These are phyloP conservation scores for Boletus eberwhitei DNA, from an alignment of 768 basidiomycete genomes.

Conservation along the genomic window DNA sequence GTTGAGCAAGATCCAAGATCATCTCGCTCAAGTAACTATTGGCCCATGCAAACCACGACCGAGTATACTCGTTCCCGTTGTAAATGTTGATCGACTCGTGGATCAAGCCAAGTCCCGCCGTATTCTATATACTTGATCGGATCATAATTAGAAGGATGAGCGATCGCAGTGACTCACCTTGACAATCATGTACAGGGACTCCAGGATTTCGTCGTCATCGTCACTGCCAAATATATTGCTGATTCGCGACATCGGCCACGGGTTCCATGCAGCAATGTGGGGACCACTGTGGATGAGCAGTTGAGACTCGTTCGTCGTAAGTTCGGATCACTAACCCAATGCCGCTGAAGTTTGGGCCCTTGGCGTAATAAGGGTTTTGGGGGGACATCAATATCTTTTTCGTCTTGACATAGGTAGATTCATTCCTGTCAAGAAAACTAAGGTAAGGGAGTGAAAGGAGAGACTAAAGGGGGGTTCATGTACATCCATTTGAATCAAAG, in stretches of 20 bases:
- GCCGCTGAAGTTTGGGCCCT: constrained; percentile 62
- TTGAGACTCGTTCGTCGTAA: background rate
- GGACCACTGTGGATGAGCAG: constrained; percentile 50
- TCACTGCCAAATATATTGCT: constrained; percentile 72
- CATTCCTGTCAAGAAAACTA: constrained; percentile 61
- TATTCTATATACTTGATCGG: constrained; percentile 47
- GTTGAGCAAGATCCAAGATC: constrained; percentile 69
- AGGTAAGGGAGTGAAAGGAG: constrained; percentile 78
- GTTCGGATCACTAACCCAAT: constrained; percentile 50
- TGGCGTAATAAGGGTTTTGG: constrained; percentile 67
- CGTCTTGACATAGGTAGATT: constrained; percentile 64
- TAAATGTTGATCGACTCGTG: constrained; percentile 74
- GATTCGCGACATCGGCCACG: constrained; percentile 84
- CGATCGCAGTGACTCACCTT: constrained; percentile 48
- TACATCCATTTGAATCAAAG: background rate
- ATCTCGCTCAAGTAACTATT: constrained; percentile 84
- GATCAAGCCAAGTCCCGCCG: constrained; percentile 69
- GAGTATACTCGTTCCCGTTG: constrained; percentile 52
- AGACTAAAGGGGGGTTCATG: constrained; percentile 41
- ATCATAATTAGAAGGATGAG: background rate
- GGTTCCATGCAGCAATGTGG: constrained; percentile 68
- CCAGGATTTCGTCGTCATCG: constrained; percentile 64
- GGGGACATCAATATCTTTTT: constrained; percentile 57
- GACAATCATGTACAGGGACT: constrained; percentile 58
- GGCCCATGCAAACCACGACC: constrained; percentile 81